A percentile compares a stretch with the other conserved stretches of the same genome.
Evolutionary conservation across 2,329 filamentous ascomycete genomes (phyloP).

Genomic region (Clonostachys rosea): DNA sequence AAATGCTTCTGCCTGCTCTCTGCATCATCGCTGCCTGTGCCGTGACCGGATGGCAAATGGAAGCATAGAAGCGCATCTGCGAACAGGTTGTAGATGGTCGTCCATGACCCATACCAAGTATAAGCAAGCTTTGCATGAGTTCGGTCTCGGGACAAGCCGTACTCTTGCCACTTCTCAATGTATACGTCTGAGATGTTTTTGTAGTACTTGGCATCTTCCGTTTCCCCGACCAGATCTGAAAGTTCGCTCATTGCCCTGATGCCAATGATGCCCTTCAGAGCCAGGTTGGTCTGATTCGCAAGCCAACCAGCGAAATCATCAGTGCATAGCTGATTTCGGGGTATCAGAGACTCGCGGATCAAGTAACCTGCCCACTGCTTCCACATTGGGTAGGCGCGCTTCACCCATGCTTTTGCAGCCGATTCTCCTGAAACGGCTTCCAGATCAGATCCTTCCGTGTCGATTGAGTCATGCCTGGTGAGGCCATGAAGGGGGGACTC

Average conservation of each 20-base stretch:
- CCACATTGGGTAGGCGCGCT: slow-evolving; percentile 55
- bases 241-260: slow-evolving; percentile 75
- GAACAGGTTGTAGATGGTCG: slow-evolving; percentile 75
- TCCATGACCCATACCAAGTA: slow-evolving; percentile 79
- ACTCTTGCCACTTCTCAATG: slow-evolving; percentile 66
- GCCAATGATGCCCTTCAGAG: slow-evolving; percentile 75
- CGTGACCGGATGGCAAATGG: slow-evolving; percentile 33
- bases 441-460: slow-evolving; percentile 45
- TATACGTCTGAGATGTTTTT: slow-evolving; percentile 60
- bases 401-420: background rate
- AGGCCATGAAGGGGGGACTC: slow-evolving; percentile 24
- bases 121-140: slow-evolving; percentile 75
- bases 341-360: slow-evolving; percentile 69
- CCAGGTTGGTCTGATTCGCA: slow-evolving; percentile 72
- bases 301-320: slow-evolving; percentile 77
- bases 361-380: slow-evolving; percentile 77
- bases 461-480: background rate
- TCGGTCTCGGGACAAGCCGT: slow-evolving; percentile 65
- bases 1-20: slow-evolving; percentile 33
- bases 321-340: slow-evolving; percentile 73
- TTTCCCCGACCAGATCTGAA: slow-evolving; percentile 52
- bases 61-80: slow-evolving; percentile 76
- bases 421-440: background rate
- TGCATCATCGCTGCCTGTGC: background rate
- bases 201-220: slow-evolving; percentile 55